Base-by-base conservation (phyloP, 805 yeast species). In the Kuraishia cidri region DNA sequence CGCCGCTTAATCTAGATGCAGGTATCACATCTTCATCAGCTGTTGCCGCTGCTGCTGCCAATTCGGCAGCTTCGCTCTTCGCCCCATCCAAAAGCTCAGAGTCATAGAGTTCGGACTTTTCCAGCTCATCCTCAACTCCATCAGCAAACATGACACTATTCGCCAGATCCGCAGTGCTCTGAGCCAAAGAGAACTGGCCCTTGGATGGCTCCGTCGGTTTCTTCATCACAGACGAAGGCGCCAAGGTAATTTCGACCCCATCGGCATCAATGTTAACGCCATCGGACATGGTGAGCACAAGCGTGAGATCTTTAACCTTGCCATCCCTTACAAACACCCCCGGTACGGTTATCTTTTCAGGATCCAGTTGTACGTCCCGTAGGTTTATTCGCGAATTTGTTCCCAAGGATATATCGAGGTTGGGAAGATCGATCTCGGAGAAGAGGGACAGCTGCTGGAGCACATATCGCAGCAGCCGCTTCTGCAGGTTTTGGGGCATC, bases 401-500 rank as follows among this genome's bases (percentile, higher is more conserved):
- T 1, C 84, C 83, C 14, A 84, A 58, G 4, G 94, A 78, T 0
- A 88, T 86, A 46, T 86, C 92, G 33, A 88, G 53, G 48, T 86
- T 81, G 13, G 86, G 80, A 13, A 86, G 62, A 52, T 87, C 94
- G 15, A 87, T 70, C 42, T 79, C 82, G 1, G 95, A 81, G 47
- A 88, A 84, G 26, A 88, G 58, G 11, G 88, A 75, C 28, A 87
- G 70, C 54, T 85, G 90, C 50, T 82, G 84, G 17, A 88, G 67
- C 4, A 87, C 73, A 53, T 85, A 86, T 27, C 82, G 73, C 27
- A 88, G 69, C 24, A 87, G 69, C 44, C 94, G 64, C 56, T 83
- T 81, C 47, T 87, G 95, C 26, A 88, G 65, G 54, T 81, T 83
- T 52, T 79, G 90, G 5, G 94, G 90, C 54, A 84, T 68, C 94